Evolutionary conservation across 2,329 filamentous ascomycete species (phyloP), one percentile per base, ranked within the genome.

Genomic region (Colletotrichum trifolii): DNA sequence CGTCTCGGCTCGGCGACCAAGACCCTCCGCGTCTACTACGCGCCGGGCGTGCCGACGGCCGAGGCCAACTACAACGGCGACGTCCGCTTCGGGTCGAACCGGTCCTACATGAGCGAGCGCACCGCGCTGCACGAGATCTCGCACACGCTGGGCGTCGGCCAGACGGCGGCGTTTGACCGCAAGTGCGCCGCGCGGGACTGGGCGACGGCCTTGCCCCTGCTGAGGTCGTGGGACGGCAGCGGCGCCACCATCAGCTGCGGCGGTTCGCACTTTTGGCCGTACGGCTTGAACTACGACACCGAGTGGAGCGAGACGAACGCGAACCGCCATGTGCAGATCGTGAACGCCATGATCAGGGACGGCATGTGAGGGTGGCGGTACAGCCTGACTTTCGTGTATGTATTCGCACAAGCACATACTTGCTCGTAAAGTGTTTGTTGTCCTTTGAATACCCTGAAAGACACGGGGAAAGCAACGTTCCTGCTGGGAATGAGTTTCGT

Each of bases 101-200:
- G 81, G 6, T 68, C 77, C 2, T 83, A 82, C 74, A 83, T 83
- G 81, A 82, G 70, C 47, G 79, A 83, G 71, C 79, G 81, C 11
- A 83, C 81, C 2, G 81, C 81, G 4, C 73, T 83, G 69, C 81
- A 83, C 69, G 81, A 83, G 74, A 81, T 82, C 50, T 70, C 80
- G 4, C 81, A 83, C 70, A 83, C 81, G 0, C 75, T 83, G 6
- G 81, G 81, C 4, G 73, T 83, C n/a, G 81, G 81, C 0, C 79
- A 81, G 73, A 82, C 80, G 4, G 69, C 71, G 8, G 76, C 74
- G 7, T 83, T 82, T 66, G 71, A 81, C 66, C 48, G 64, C 11
- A 69, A 71, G 46, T 83, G 81, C 68, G 74, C 75, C 2, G 72
- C 78, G 1, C 72, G 74, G 53, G 71, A 81, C 67, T 83, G 81